Evolutionary conservation across 2,329 filamentous ascomycete genomes (phyloP).

Genomic region (Catunica adiposa): DNA sequence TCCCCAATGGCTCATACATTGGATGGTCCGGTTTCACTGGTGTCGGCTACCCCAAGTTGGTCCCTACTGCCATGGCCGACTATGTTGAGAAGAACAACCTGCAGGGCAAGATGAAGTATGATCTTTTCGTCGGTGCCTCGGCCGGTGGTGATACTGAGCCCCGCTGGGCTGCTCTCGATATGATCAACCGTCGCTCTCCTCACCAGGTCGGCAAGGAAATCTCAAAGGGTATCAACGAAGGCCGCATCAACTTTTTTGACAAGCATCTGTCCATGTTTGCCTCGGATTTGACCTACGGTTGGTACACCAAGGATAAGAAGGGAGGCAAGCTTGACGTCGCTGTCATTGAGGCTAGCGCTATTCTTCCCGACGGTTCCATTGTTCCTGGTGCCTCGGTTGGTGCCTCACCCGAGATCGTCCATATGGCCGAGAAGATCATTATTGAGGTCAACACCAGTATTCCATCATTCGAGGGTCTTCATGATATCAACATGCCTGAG

Average conservation of each 20-base stretch:
- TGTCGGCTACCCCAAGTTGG: constrained; percentile 62
- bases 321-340: constrained; percentile 64
- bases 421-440: constrained; percentile 86
- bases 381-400: constrained; percentile 76
- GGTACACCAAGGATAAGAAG: constrained; percentile 66
- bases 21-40: constrained; percentile 88
- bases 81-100: constrained; percentile 77
- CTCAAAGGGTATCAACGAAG: constrained; percentile 76
- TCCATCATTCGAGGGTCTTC: constrained; percentile 71
- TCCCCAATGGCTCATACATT: constrained; percentile 72
- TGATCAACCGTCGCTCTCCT: constrained; percentile 72
- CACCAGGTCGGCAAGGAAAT: constrained; percentile 88
- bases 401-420: constrained; percentile 68
- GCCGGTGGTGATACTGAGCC: constrained; percentile 84
- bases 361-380: constrained; percentile 77
- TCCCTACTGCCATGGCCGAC: constrained; percentile 69
- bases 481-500: constrained; percentile 84
- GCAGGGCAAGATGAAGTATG: constrained; percentile 72
- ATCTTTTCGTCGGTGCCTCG: constrained; percentile 76
- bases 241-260: constrained; percentile 81
- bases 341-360: constrained; percentile 72
- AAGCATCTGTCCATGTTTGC: constrained; percentile 92
- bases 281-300: constrained; percentile 63
- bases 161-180: constrained; percentile 73
- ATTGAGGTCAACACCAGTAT: constrained; percentile 82